A percentile compares a stretch with the other conserved stretches of the same genome.
Evolutionary conservation across 2,329 filamentous ascomycete genomes (phyloP).

Genomic region (Bertia moriformis): DNA sequence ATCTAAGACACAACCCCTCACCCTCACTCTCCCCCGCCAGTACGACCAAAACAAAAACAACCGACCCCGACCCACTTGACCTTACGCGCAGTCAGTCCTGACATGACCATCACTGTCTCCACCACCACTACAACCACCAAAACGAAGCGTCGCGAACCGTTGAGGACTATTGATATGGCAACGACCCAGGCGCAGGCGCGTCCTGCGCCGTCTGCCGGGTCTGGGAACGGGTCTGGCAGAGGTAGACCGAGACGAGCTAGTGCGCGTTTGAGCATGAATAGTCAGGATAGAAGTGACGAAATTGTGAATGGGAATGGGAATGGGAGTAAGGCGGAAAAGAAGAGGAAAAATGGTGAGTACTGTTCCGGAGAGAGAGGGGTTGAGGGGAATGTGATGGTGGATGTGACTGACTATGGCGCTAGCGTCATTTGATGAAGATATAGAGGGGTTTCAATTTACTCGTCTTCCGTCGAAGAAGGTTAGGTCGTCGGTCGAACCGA

Average conservation of each 20-base stretch:
- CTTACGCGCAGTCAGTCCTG: background rate
- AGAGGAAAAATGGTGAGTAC: background rate
- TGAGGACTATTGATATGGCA: background rate
- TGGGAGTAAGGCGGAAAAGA: background rate
- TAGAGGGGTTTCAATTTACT: constrained; percentile 30
- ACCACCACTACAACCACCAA: background rate
- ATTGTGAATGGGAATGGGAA: background rate
- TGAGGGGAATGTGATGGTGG: background rate
- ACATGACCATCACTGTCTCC: constrained; percentile 1
- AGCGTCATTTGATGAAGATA: constrained; percentile 27
- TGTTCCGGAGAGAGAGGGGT: background rate
- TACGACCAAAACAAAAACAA: no score
- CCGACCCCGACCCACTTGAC: no score
- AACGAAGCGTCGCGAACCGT: background rate
- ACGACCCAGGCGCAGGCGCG: background rate
- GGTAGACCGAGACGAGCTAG: background rate
- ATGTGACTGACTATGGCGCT: background rate
- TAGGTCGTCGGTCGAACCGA: constrained; percentile 11
- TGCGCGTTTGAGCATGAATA: constrained; percentile 1
- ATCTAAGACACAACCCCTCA: no score
- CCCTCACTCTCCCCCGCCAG: no score
- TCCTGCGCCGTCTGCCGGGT: background rate
- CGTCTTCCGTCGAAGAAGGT: constrained; percentile 22
- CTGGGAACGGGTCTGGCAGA: background rate
- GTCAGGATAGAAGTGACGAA: background rate